A percentile compares a stretch with the other conserved stretches of the same genome.
These are phyloP conservation scores for Geranomyces variabilis DNA, from an alignment of 192 early-diverging fungal genomes.

Conservation along the genomic window DNA sequence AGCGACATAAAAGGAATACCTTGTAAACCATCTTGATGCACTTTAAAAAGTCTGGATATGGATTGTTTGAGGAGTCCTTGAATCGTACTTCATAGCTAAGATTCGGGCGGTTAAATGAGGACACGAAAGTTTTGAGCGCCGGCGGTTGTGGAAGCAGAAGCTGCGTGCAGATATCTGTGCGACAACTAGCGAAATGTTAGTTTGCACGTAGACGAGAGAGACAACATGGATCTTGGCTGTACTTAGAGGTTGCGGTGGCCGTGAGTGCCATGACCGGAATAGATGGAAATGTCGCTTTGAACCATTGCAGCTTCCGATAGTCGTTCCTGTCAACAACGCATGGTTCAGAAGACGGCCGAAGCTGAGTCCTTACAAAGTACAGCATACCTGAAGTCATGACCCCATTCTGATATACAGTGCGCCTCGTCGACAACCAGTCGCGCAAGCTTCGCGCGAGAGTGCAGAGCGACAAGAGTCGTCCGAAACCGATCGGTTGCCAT, in stretches of 20 bases:
- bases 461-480: constrained; percentile 31
- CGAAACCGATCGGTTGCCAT: constrained; percentile 50
- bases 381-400: constrained; percentile 49
- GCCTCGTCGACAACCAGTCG: constrained; percentile 59
- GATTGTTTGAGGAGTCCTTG: constrained; percentile 41
- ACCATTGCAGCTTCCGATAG: constrained; percentile 50
- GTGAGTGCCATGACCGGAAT: constrained; percentile 78
- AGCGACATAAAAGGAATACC: too few relatives aligned
- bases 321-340: constrained; percentile 25
- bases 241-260: constrained; percentile 63
- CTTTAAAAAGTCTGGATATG: constrained; percentile 37
- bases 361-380: background rate
- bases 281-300: constrained; percentile 54
- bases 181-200: constrained; percentile 26
- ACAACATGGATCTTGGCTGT: background rate
- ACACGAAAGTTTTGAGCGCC: constrained; percentile 27
- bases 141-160: constrained; percentile 37
- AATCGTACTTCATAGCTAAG: constrained; percentile 55
- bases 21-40: constrained; percentile 34
- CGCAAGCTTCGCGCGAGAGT: constrained; percentile 33
- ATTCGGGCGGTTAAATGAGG: constrained; percentile 52
- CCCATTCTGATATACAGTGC: constrained; percentile 61
- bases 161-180: constrained; percentile 46
- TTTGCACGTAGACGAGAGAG: background rate
- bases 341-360: background rate